phyloP scores from a whole-genome alignment of 140 eudicot genomes.

The Oenanthe javanica region DNA sequence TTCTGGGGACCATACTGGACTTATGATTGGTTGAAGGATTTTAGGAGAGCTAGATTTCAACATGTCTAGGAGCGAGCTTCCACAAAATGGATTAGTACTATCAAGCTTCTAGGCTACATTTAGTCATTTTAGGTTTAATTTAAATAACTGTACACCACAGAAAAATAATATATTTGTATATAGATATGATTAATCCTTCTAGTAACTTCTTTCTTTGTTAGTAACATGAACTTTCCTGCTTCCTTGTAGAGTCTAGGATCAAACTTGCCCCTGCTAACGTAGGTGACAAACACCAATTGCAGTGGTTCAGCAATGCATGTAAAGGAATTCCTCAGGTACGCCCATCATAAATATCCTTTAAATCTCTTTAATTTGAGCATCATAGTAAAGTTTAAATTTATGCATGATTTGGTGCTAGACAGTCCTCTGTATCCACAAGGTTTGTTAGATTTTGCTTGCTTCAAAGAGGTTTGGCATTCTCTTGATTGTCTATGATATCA shows the following conservation, averaged over 20 bases:
- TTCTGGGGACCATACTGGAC: not conserved
- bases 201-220: not conserved
- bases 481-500: not conserved
- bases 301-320: slow-evolving; percentile 79
- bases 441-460: not conserved
- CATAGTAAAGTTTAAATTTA: not conserved
- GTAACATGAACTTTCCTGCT: not conserved
- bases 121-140: not conserved
- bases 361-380: not conserved
- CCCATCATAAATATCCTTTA: not conserved
- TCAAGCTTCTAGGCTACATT: too few relatives aligned
- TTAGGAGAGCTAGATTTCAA: not conserved
- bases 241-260: slow-evolving; percentile 54
- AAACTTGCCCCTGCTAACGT: slow-evolving; percentile 66
- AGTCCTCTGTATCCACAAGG: not conserved
- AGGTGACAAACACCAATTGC: slow-evolving; percentile 62
- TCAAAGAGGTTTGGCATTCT: not conserved
- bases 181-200: not conserved
- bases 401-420: not conserved
- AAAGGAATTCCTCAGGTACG: slow-evolving; percentile 98
- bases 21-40: not conserved
- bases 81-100: not conserved
- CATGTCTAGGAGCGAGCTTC: not conserved
- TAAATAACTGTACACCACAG: not conserved
- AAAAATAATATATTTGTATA: not conserved